Evolutionary conservation across 768 basidiomycete species (phyloP), one percentile per base, ranked within the genome.

Genomic region (Hericium coralloides): DNA sequence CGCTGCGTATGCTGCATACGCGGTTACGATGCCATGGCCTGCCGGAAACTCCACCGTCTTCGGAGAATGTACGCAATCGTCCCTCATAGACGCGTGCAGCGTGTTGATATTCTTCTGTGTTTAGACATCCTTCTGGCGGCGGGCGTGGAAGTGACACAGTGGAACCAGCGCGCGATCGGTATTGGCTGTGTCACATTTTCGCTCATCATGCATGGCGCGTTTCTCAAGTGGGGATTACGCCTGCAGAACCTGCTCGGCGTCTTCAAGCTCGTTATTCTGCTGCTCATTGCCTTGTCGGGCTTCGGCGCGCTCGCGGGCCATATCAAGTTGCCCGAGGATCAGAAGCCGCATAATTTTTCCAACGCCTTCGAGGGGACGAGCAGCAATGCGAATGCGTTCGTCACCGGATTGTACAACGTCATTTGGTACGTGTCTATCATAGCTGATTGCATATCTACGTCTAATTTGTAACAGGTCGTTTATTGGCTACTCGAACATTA

Each of bases 401-500:
- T 82, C 0, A 79, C 72, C 12, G 85, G 82, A 3, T 69, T 89
- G 31, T 87, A 85, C 65, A 84, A 77, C 59, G 83, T 88, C 45
- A 83, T 86, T 22, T 89, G 87, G 87, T 85, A 54, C 12, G 12
- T 26, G 25, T 1, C 17, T 22, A n/a, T 52, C 9, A 20, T 25
- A 4, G 14, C 17, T 39, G 12, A 12, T 5, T 54, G 50, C 15
- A 22, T 36, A 18, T 38, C 7, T 31, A 9, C 7, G 7, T 31
- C 31, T 31, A 8, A 31, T 8, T 9, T 9, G 8, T 31, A 9
- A 49, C 53, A 87, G 86, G 86, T 83, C 84, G 0, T 87, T 82
- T 64, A 75, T 79, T 49, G 88, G 88, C 0, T 91, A 88, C 65
- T 79, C 81, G 2, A 87, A 85, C 57, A 86, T 85, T 9, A 88